Percentiles rank a stretch among this genome's conserved stretches.
Evolutionary conservation across 129 eudicot species (phyloP).

Genomic region (Artemisia argyi): DNA sequence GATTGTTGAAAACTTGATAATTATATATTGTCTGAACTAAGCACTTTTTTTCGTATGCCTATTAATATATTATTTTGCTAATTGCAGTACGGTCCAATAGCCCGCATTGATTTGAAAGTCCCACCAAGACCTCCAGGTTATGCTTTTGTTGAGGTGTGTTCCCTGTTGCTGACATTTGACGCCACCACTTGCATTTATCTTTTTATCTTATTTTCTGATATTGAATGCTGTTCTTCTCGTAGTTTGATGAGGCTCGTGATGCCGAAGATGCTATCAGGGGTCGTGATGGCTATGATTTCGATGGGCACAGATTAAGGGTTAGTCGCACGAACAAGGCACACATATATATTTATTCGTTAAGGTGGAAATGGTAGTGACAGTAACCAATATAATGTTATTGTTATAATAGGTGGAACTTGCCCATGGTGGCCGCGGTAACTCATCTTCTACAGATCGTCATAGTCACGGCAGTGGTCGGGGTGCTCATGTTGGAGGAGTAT

Average conservation of each 20-base stretch:
- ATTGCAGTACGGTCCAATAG: slow-evolving; percentile 89
- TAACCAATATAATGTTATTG: too few species aligned
- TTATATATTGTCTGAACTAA: neutral
- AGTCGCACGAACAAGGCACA: slow-evolving; percentile 32
- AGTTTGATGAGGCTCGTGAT: slow-evolving; percentile 96
- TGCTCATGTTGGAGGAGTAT: too few species aligned
- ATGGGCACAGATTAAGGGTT: slow-evolving; percentile 87
- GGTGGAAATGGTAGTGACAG: too few species aligned
- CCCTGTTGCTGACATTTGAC: slow-evolving; percentile 3
- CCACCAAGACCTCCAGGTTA: slow-evolving; percentile 99
- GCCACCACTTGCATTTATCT: neutral
- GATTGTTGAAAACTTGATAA: neutral
- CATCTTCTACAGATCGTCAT: too few species aligned
- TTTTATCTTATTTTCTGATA: neutral
- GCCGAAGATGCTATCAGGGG: slow-evolving; percentile 95
- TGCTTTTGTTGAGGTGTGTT: slow-evolving; percentile 90
- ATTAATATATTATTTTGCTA: neutral
- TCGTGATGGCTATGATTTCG: slow-evolving; percentile 96
- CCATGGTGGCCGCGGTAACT: too few species aligned
- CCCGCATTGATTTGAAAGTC: slow-evolving; percentile 82
- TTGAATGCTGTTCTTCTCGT: neutral
- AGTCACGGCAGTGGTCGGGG: too few species aligned
- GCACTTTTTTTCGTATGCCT: neutral
- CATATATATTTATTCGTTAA: too few species aligned
- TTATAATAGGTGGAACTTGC: too few species aligned